A percentile compares a stretch with the other conserved stretches of the same genome.
Conservation (phyloP, 345 rosid genomes). For the Lumnitzera racemosa region DNA sequence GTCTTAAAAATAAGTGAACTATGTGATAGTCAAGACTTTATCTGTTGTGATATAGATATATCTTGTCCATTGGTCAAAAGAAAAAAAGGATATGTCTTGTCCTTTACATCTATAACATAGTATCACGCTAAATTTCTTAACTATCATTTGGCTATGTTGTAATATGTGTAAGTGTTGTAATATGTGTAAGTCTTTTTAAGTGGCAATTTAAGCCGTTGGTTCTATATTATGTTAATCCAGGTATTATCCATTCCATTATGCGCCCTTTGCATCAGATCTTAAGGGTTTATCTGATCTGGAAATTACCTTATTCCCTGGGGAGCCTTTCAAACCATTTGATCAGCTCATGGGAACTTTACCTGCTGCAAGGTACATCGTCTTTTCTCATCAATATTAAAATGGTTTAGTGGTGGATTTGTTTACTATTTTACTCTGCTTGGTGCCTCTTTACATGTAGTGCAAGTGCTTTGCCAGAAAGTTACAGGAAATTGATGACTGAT, state of each 20-base stretch:
- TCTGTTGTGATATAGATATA: background rate
- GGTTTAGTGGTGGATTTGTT: conserved; percentile 4
- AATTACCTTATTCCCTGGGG: conserved; percentile 78
- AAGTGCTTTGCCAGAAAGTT: conserved; percentile 75
- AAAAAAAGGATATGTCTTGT: no score
- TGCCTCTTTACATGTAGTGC: conserved; percentile 40
- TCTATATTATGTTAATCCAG: conserved; percentile 33
- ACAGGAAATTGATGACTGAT: conserved; percentile 74
- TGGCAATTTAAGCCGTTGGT: background rate
- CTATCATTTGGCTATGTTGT: no score
- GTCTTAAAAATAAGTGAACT: background rate
- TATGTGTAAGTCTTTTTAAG: background rate
- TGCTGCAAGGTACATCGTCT: conserved; percentile 63
- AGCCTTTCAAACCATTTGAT: conserved; percentile 97
- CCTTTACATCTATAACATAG: no score
- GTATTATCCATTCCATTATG: conserved; percentile 98
- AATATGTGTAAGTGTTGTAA: background rate
- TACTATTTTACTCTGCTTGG: conserved; percentile 4
- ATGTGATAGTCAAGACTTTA: background rate
- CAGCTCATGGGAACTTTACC: conserved; percentile 99
- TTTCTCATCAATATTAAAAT: background rate
- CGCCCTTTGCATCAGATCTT: conserved; percentile 99
- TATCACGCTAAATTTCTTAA: no score
- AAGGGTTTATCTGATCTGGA: conserved; percentile 69
- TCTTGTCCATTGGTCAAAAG: no score